Conservation (phyloP, 2,329 filamentous ascomycete genomes). For the Cryphonectria carpinicola region DNA sequence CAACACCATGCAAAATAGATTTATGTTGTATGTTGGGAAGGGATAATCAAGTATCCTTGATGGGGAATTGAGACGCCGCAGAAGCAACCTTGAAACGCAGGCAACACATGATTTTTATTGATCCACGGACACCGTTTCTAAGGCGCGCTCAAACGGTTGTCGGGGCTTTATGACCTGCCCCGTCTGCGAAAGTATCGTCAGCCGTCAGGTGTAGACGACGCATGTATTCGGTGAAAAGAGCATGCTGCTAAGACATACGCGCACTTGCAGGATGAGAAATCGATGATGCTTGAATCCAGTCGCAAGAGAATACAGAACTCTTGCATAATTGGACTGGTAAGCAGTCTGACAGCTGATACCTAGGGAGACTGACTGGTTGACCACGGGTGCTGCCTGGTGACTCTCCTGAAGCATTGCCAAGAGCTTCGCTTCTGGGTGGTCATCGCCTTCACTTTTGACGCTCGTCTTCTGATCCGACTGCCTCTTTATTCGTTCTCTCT, state of each 20-base stretch:
- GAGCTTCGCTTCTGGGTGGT: background rate
- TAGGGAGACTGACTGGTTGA: background rate
- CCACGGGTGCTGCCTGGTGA: too few relatives aligned
- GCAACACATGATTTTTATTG: background rate
- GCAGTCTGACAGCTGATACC: background rate
- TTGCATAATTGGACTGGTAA: background rate
- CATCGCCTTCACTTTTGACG: background rate
- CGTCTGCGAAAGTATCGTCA: background rate
- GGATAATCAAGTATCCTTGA: background rate
- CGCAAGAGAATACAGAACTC: background rate
- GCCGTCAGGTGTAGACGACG: background rate
- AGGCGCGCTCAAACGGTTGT: too few relatives aligned
- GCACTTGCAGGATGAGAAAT: background rate
- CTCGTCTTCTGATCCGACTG: constrained; percentile 59
- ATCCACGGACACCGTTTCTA: background rate
- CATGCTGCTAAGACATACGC: background rate
- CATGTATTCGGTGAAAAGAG: background rate
- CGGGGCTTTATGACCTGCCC: background rate
- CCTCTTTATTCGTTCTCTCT: constrained; percentile 42
- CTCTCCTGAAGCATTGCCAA: background rate
- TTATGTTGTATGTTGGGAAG: background rate
- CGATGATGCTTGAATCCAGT: background rate
- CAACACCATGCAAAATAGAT: background rate
- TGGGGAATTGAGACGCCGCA: background rate
- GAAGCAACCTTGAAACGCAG: background rate